Evolutionary conservation across 78 protist species (phyloP).

Genomic region (slime mould (Dictyostelium discoideum)): DNA sequence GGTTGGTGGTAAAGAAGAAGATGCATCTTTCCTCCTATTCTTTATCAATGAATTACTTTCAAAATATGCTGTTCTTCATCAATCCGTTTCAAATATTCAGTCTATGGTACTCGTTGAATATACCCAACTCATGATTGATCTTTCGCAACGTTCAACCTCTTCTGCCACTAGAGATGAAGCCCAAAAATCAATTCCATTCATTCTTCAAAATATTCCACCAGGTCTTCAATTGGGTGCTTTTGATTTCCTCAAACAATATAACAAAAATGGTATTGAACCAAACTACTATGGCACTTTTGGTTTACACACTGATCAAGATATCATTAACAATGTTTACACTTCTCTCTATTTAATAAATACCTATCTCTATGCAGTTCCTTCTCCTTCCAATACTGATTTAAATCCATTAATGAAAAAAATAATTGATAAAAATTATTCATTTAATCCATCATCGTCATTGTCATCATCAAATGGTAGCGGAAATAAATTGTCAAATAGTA

Average conservation of each 20-base stretch:
- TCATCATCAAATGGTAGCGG: not conserved
- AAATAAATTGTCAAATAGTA: not conserved
- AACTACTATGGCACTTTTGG: slow-evolving; percentile 31
- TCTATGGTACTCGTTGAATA: slow-evolving; percentile 24
- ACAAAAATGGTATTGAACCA: not conserved
- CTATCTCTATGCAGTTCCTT: slow-evolving; percentile 61
- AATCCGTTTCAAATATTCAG: not conserved
- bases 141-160: slow-evolving; percentile 51
- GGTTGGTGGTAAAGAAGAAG: slow-evolving; percentile 34
- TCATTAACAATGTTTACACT: slow-evolving; percentile 29
- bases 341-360: slow-evolving; percentile 57
- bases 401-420: slow-evolving; percentile 29
- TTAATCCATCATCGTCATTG: not conserved
- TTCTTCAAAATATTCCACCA: slow-evolving; percentile 42
- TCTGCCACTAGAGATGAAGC: slow-evolving; percentile 4
- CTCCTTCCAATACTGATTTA: not conserved
- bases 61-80: not conserved
- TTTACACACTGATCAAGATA: slow-evolving; percentile 13
- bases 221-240: slow-evolving; percentile 42
- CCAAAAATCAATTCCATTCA: slow-evolving; percentile 59
- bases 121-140: slow-evolving; percentile 34
- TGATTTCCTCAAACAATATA: slow-evolving; percentile 50
- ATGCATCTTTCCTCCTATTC: slow-evolving; percentile 21
- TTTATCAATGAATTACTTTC: slow-evolving; percentile 35
- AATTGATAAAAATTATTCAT: slow-evolving; percentile 22